Evolutionary conservation across 139 green algal genomes (phyloP).

Genomic region (Closterium sp.): DNA sequence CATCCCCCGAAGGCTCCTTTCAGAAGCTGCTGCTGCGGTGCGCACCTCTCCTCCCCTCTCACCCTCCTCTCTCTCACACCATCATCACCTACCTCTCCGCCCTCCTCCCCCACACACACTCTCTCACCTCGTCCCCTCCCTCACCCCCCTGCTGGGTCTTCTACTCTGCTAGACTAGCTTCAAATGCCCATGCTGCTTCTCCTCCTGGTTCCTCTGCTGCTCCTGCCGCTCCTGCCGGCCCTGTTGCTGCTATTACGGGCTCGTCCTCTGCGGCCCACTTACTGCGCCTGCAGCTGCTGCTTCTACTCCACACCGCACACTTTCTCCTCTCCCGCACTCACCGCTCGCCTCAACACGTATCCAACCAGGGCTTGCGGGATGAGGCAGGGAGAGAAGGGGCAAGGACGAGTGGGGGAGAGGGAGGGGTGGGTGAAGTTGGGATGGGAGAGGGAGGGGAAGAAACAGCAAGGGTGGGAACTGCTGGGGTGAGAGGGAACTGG

Average conservation of each 20-base stretch:
- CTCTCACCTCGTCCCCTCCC: not conserved
- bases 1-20: not conserved
- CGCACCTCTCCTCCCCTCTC: not conserved
- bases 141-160: not conserved
- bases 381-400: slow-evolving; percentile 53
- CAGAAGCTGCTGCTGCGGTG: not conserved
- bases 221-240: not conserved
- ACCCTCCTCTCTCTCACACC: not conserved
- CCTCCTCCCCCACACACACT: not conserved
- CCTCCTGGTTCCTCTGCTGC: too few species aligned
- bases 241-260: not conserved
- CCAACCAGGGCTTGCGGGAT: too few species aligned
- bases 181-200: too few species aligned
- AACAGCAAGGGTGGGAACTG: too few species aligned
- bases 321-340: not conserved
- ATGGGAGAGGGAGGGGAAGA: too few species aligned
- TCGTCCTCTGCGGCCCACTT: not conserved
- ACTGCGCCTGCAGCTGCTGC: not conserved
- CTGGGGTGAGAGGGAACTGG: too few species aligned
- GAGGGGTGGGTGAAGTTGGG: too few species aligned
- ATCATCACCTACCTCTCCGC: not conserved
- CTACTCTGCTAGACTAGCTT: not conserved
- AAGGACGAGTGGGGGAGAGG: slow-evolving; percentile 56
- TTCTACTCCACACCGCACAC: not conserved
- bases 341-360: not conserved